phyloP scores from a whole-genome alignment of 345 rosid genomes.

The Geranium rotundifolium region DNA sequence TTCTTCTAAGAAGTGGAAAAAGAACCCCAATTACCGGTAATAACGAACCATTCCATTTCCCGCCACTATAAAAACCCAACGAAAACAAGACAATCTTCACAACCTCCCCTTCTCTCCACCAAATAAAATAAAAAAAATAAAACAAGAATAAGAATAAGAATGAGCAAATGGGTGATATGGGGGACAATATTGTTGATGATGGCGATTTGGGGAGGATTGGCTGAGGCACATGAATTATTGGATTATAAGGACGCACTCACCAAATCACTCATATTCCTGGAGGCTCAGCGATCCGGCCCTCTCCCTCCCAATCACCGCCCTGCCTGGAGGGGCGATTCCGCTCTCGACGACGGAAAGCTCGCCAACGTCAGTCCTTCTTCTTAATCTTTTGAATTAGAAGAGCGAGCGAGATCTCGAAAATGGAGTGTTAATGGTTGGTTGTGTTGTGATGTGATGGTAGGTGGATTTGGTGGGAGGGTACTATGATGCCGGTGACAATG shows the following conservation, averaged over 20 bases:
- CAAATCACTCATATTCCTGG: slow-evolving; percentile 69
- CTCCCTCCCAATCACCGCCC: slow-evolving; percentile 53
- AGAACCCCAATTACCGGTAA: too few species aligned
- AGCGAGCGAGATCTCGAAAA: too few species aligned
- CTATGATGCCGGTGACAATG: slow-evolving; percentile 90
- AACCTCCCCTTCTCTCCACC: background rate
- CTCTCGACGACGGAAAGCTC: slow-evolving; percentile 63
- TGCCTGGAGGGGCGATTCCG: slow-evolving; percentile 90
- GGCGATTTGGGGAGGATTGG: slow-evolving; percentile 10
- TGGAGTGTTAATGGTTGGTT: too few species aligned
- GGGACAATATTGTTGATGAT: background rate
- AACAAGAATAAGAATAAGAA: background rate
- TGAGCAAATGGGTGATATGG: background rate
- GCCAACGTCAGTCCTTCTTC: slow-evolving; percentile 30
- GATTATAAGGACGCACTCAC: slow-evolving; percentile 62
- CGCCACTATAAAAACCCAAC: too few species aligned
- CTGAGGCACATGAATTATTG: slow-evolving; percentile 28
- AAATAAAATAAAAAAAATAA: too few species aligned
- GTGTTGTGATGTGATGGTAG: slow-evolving; percentile 21
- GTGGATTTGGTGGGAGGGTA: slow-evolving; percentile 76
- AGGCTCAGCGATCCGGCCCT: slow-evolving; percentile 86
- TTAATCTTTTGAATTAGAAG: too few species aligned
- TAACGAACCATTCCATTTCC: too few species aligned
- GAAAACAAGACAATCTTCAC: slow-evolving; percentile 4
- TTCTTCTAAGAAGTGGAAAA: too few species aligned